Percentiles rank a stretch among this genome's conserved stretches.
These are phyloP conservation scores for Coemansia sp. DNA, from an alignment of 192 early-diverging fungal genomes.

Conservation along the genomic window DNA sequence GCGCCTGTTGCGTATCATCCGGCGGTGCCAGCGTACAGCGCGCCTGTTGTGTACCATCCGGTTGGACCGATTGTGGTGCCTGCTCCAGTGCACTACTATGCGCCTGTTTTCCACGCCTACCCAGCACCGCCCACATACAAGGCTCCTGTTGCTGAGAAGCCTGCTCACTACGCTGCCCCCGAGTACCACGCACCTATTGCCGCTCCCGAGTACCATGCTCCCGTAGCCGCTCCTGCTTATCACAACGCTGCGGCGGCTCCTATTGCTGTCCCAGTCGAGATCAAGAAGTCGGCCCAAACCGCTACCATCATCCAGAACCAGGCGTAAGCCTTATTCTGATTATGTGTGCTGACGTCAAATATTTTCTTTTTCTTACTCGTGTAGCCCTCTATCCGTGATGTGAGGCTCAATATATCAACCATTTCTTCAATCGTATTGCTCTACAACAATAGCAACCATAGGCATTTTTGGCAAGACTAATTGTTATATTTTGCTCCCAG, in stretches of 20 bases:
- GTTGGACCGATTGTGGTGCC: conserved; percentile 14
- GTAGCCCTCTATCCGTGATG: background rate
- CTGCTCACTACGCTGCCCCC: conserved; percentile 9
- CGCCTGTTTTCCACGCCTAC: conserved; percentile 3
- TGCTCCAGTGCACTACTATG: conserved; percentile 16
- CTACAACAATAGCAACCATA: background rate
- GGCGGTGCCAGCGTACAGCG: background rate
- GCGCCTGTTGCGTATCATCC: conserved; percentile 10
- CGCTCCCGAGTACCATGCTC: conserved; percentile 1
- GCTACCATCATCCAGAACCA: conserved; percentile 24
- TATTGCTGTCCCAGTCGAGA: background rate
- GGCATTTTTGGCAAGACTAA: background rate
- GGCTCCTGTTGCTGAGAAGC: conserved; percentile 19
- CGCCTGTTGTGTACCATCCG: conserved; percentile 14
- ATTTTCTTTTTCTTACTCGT: background rate
- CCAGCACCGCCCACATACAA: conserved; percentile 2
- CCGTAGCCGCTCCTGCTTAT: conserved; percentile 2
- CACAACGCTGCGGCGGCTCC: background rate
- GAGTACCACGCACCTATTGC: background rate
- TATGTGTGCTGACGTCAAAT: background rate
- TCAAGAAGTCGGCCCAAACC: conserved; percentile 1
- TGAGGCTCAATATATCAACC: background rate
- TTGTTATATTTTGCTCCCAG: background rate
- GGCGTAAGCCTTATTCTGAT: background rate
- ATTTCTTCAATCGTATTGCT: background rate